Evolutionary conservation across 768 basidiomycete species (phyloP), one percentile per base, ranked within the genome.

Genomic region (Rhizopogon vesiculosus): DNA sequence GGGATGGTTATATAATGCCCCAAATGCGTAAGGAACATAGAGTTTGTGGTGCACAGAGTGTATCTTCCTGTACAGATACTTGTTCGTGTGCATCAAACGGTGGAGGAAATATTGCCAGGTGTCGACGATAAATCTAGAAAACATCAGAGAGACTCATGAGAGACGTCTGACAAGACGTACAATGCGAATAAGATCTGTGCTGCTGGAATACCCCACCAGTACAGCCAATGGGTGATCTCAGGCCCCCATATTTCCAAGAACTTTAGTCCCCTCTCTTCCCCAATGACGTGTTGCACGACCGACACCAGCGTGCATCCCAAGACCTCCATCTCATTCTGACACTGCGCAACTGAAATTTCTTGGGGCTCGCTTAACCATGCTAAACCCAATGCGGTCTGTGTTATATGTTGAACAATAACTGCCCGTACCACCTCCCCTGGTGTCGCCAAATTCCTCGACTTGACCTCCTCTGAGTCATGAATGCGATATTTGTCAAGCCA

Each of bases 101-200:
- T 99, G 97, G 18, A 93, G 77, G 74, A 95, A 94, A 72, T 98
- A 99, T 70, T 99, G 95, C 93, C 93, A 98, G 33, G 94, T 94
- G 74, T 99, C 97, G 62, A 98, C 86, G 56, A 94, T 66, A 70
- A 97, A 91, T 76, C 97, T 96, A 22, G 18, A 22, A 40, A 19
- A 7, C 41, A 45, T 41, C 55, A 53, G 56, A 51, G 50, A 22
- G 35, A 51, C 38, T 13, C 13, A 53, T 39, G 42, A 13, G 42
- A 19, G 29, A 22, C 13, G 25, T 6, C 28, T n/a, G 44, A 31
- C 8, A 19, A n/a, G 7, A 85, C 93, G 67, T 66, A 98, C 96
- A 93, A 87, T 12, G 93, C 93, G 29, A 84, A 73, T 0, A 90
- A 59, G 35, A 95, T 72, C 71, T 93, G 93, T 8, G 77, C 65